Conservation (phyloP, 1,284 basidiomycete species). For the Ustilago crameri region DNA sequence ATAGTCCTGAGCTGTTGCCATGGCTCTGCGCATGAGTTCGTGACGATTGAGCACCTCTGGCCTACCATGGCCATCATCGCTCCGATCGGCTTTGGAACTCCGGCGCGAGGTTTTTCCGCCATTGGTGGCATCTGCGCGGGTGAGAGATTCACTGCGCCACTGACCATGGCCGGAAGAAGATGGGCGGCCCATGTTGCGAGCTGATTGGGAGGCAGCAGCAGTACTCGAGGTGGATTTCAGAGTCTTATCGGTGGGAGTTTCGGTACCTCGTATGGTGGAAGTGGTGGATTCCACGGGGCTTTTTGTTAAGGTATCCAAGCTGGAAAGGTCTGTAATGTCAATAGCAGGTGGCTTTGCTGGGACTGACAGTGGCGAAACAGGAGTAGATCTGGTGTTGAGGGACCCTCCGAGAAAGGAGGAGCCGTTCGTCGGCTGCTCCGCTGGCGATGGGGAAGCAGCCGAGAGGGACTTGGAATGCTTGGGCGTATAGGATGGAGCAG, state of each 20-base stretch:
- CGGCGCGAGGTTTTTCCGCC: slow-evolving; percentile 34
- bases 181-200: slow-evolving; percentile 29
- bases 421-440: slow-evolving; percentile 7
- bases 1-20: slow-evolving; percentile 51
- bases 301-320: slow-evolving; percentile 4
- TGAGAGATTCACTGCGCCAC: slow-evolving; percentile 23
- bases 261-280: slow-evolving; percentile 10
- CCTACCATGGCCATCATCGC: slow-evolving; percentile 46
- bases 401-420: slow-evolving; percentile 8
- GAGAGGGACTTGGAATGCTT: slow-evolving; percentile 21
- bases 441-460: not conserved
- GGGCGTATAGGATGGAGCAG: slow-evolving; percentile 4
- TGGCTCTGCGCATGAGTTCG: slow-evolving; percentile 63
- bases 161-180: slow-evolving; percentile 23
- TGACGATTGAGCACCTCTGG: slow-evolving; percentile 52
- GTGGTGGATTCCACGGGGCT: slow-evolving; percentile 17
- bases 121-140: not conserved
- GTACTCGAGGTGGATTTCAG: not conserved
- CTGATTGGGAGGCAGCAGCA: not conserved
- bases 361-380: slow-evolving; percentile 35
- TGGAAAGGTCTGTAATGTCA: slow-evolving; percentile 46
- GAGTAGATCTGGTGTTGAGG: slow-evolving; percentile 18
- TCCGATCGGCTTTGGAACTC: slow-evolving; percentile 37
- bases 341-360: slow-evolving; percentile 33
- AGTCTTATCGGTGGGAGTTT: not conserved